Base-by-base conservation (phyloP, 352 stramenopile species). In the Pythium rishiriense region DNA sequence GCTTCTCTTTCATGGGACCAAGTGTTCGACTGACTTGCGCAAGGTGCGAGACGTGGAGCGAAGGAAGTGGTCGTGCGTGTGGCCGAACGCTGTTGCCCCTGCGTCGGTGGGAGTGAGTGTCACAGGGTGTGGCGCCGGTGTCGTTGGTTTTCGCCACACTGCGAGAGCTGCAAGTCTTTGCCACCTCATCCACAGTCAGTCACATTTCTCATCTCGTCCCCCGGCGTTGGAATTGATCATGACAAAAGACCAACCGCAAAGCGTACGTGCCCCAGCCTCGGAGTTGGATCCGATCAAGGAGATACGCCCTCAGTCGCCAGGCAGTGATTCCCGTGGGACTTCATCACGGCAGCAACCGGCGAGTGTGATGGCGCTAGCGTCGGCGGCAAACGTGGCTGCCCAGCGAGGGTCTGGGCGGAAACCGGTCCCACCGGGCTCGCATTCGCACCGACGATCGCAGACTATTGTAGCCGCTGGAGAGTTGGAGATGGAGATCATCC, bases 401-500 rank as follows among this genome's bases (percentile, higher is more conserved):
- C 55, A 62, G 17, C 63, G 63, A 21, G 31, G 19, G 28, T 12
- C 33, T 24, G 8, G 47, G 22, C 10, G 37, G 37, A 62, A 58
- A 21, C 14, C 29, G 29, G 29, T 26, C 11, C 12, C 35, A 6
- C 5, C 21, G 21, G 17, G 1, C 3, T 46, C 43, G 24, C 53
- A 64, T 31, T 45, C 22, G 25, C 74, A 82, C 52, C 62, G 74
- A 15, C 74, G 74, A 1, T 76, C 67, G 17, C 66, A 78, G 62
- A 77, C 72, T 12, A 83, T 83, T 59, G 66, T 67, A 10, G 70
- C 50, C 1, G 69, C 75, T 0, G 64, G 75, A 7, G 59, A 72
- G 12, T 24, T 79, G 7, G 74, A 82, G 51, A 45, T 78, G 37
- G 72, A 73, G 41, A 72, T 75, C 24, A 50, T 82, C 7, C 72